phyloP scores from a whole-genome alignment of 495 filamentous ascomycete species.

The Penicillium cinerascens region DNA sequence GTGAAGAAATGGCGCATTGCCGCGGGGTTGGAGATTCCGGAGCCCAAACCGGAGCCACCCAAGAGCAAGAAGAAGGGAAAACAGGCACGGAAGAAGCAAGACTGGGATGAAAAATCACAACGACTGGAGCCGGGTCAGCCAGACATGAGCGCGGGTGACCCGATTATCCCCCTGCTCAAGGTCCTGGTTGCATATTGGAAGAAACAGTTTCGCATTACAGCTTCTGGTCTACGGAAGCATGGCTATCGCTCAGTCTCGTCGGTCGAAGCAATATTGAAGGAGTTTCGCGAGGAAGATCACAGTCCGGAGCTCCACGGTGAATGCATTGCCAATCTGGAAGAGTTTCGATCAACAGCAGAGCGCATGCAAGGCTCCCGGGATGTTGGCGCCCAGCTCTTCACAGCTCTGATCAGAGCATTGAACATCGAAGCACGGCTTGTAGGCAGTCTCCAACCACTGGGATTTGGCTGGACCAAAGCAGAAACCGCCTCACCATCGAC shows the following conservation, averaged over 20 bases:
- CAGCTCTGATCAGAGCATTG: conserved; percentile 77
- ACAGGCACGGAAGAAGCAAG: conserved; percentile 42
- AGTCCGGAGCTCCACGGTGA: conserved; percentile 70
- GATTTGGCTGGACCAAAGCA: conserved; percentile 85
- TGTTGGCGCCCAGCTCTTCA: conserved; percentile 86
- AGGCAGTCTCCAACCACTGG: conserved; percentile 78
- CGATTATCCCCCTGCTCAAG: conserved; percentile 74
- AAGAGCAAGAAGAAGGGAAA: conserved; percentile 44
- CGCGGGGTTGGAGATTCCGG: conserved; percentile 55
- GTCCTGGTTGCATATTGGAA: conserved; percentile 81
- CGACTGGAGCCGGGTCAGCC: conserved; percentile 64
- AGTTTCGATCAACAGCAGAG: conserved; percentile 66
- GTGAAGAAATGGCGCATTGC: conserved; percentile 69
- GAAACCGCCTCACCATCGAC: conserved; percentile 49
- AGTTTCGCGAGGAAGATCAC: conserved; percentile 59
- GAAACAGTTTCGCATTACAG: conserved; percentile 72
- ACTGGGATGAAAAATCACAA: conserved; percentile 71
- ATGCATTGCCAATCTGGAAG: conserved; percentile 57
- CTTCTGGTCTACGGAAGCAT: conserved; percentile 79
- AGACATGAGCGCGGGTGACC: conserved; percentile 77
- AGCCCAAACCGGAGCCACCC: conserved; percentile 29
- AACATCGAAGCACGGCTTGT: conserved; percentile 78
- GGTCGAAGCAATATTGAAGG: conserved; percentile 60
- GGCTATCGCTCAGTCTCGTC: conserved; percentile 74
- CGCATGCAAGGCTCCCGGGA: conserved; percentile 80